Base-by-base conservation (phyloP, 768 basidiomycete species). In the Leccinum rimulosum region DNA sequence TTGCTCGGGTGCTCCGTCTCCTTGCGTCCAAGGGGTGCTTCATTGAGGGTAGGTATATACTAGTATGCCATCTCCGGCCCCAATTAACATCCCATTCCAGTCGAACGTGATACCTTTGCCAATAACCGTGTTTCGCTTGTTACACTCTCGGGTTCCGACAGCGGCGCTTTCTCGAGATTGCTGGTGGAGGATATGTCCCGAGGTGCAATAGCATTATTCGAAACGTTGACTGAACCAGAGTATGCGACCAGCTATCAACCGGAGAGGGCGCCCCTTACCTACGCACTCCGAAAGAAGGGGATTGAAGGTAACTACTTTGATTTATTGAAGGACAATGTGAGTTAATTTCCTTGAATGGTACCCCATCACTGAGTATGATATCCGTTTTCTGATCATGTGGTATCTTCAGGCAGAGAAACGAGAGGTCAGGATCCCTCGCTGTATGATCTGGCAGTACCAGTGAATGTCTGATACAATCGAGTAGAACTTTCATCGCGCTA, bases 71-170 rank as follows among this genome's bases (percentile, higher is more conserved):
- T 58, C 27, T 7, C 11, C 3, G 25, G 19, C n/a, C 31, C 19
- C 31, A 2, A 47, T 55, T 57, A 3, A 43, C 22, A 3, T n/a
- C 7, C 48, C 1, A 43, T 25, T 35, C 22, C 22, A 70, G 73
- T 75, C 8, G 54, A 45, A 45, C 43, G 10, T 1, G 2, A 45
- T 19, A 45, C 19, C 43, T 19, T 45, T 45, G 43, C 19, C 17
- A 75, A 75, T 52, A 76, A 71, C 51, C 74, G 72, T 15, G 58
- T 74, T 25, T 74, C 74, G 2, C 65, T 73, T 15, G 48, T 69
- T 1, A 63, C 69, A 4, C 63, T 58, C 52, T 65, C 65, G n/a
- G 54, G 7, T 35, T 67, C 54, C 19, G 48, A 51, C 19, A 12
- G 1, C 10, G 63, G 61, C 6, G 64, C 54, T 12, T 55, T 67